phyloP scores from a whole-genome alignment of 2,329 filamentous ascomycete species.

The Claviceps africana region DNA sequence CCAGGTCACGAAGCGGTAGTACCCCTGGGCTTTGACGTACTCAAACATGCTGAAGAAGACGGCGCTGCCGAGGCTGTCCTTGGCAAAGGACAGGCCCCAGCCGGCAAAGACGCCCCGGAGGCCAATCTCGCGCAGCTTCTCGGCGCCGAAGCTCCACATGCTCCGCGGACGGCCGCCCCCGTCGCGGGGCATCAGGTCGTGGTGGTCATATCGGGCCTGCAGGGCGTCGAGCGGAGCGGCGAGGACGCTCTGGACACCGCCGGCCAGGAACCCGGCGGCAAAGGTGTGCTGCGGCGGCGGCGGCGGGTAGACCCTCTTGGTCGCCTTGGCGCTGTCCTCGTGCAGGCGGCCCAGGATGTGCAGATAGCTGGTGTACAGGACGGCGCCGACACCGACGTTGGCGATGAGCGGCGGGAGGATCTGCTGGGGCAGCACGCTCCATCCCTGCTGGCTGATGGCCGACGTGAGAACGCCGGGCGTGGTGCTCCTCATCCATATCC shows the following conservation, averaged over 20 bases:
- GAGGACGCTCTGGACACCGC: slow-evolving; percentile 53
- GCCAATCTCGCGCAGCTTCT: slow-evolving; percentile 55
- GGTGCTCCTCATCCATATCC: slow-evolving; percentile 43
- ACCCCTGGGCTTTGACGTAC: slow-evolving; percentile 57
- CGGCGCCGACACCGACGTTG: slow-evolving; percentile 59
- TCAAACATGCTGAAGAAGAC: slow-evolving; percentile 66
- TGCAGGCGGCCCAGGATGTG: slow-evolving; percentile 54
- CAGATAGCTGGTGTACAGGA: slow-evolving; percentile 64
- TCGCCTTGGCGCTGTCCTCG: slow-evolving; percentile 41
- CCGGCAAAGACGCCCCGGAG: slow-evolving; percentile 59
- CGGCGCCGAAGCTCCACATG: slow-evolving; percentile 59
- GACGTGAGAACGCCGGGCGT: slow-evolving; percentile 56
- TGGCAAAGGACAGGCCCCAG: slow-evolving; percentile 53
- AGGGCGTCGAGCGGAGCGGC: slow-evolving; percentile 66
- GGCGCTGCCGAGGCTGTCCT: slow-evolving; percentile 55
- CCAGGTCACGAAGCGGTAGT: slow-evolving; percentile 56
- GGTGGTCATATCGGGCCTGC: slow-evolving; percentile 55
- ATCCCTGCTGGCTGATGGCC: slow-evolving; percentile 55
- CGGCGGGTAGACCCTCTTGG: slow-evolving; percentile 56
- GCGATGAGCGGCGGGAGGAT: slow-evolving; percentile 63
- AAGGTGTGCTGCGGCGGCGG: slow-evolving; percentile 51
- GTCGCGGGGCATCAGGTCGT: slow-evolving; percentile 29
- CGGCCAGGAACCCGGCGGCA: slow-evolving; percentile 54
- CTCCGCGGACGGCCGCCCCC: slow-evolving; percentile 35
- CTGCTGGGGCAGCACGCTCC: slow-evolving; percentile 61